These are phyloP conservation scores for Botryotinia globosa DNA, from an alignment of 2,329 filamentous ascomycete genomes.

Conservation along the genomic window DNA sequence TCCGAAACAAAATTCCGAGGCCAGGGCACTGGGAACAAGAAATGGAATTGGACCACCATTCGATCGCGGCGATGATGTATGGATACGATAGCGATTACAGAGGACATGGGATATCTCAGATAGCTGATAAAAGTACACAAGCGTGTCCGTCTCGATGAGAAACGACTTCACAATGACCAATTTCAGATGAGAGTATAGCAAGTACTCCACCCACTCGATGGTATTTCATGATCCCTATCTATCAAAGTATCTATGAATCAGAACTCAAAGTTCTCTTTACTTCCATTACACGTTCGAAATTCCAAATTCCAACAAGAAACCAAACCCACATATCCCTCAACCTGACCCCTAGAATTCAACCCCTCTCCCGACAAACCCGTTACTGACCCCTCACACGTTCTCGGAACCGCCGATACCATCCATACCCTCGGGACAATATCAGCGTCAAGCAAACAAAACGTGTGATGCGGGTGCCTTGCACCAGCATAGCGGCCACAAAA, in stretches of 20 bases:
- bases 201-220: neutral
- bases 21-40: neutral
- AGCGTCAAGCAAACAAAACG: neutral
- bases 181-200: neutral
- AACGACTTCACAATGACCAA: neutral
- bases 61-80: neutral
- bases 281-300: neutral
- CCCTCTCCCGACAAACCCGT: neutral
- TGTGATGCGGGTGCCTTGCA: neutral
- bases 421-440: neutral
- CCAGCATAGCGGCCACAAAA: neutral
- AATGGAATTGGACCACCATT: neutral
- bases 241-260: fast-evolving
- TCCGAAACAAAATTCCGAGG: neutral
- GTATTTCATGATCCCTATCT: neutral
- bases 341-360: neutral
- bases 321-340: neutral
- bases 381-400: no score
- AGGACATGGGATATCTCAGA: neutral
- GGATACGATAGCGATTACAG: neutral
- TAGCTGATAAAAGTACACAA: neutral
- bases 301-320: neutral
- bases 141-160: neutral
- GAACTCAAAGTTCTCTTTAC: neutral
- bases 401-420: neutral